phyloP scores from a whole-genome alignment of 208 protist genomes.

The Crithidia mellificae region DNA sequence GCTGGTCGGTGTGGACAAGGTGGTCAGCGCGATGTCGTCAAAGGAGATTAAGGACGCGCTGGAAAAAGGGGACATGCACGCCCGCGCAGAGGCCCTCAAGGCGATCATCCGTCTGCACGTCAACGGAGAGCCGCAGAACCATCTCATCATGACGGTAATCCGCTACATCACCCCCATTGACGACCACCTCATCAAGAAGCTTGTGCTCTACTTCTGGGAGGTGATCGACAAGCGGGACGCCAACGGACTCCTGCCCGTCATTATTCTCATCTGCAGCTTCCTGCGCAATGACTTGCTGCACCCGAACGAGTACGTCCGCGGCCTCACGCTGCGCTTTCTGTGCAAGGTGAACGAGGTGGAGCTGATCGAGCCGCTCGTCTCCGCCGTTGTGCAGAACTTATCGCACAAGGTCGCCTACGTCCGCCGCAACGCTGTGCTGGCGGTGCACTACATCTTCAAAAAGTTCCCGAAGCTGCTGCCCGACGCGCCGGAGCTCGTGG shows the following conservation, averaged over 20 bases:
- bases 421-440: conserved; percentile 97
- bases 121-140: conserved; percentile 95
- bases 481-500: conserved; percentile 97
- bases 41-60: conserved; percentile 91
- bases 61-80: conserved; percentile 81
- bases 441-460: conserved; percentile 94
- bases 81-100: conserved; percentile 92
- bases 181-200: conserved; percentile 96
- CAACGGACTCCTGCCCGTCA: conserved; percentile 95
- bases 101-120: conserved; percentile 92
- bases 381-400: conserved; percentile 93
- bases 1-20: conserved; percentile 52
- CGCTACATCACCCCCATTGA: conserved; percentile 94
- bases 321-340: conserved; percentile 97
- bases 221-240: conserved; percentile 95
- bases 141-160: conserved; percentile 98
- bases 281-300: conserved; percentile 96
- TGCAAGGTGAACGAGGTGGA: conserved; percentile 97
- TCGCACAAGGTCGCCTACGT: conserved; percentile 96
- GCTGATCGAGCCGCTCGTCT: conserved; percentile 97
- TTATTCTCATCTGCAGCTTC: conserved; percentile 98
- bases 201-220: conserved; percentile 98
- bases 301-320: conserved; percentile 98
- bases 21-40: conserved; percentile 35
- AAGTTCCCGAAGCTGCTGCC: conserved; percentile 95